A percentile compares a stretch with the other conserved stretches of the same genome.
Conservation (phyloP, 257 asterid genomes). For the Catharanthus roseus region DNA sequence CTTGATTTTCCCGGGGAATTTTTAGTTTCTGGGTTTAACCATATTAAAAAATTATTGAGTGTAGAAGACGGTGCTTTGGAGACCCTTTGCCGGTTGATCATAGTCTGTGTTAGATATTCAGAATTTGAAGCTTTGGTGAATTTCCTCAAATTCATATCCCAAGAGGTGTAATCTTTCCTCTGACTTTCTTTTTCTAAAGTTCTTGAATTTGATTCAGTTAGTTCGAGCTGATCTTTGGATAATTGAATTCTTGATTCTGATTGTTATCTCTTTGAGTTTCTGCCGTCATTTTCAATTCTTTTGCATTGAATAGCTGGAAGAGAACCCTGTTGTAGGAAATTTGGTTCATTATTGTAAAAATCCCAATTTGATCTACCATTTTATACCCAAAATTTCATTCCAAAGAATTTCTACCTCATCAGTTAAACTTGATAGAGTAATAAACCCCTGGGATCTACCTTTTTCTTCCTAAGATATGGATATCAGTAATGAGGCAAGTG, state of each 20-base stretch:
- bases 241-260: not conserved
- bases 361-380: not conserved
- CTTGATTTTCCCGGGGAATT: conserved; percentile 10
- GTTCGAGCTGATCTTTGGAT: not conserved
- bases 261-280: not conserved
- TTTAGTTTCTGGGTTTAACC: conserved; percentile 7
- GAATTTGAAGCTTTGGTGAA: conserved; percentile 7
- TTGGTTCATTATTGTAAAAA: not conserved
- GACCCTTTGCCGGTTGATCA: conserved; percentile 14
- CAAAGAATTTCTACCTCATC: not conserved
- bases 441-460: conserved; percentile 8
- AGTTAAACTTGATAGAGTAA: not conserved
- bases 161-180: conserved; percentile 12
- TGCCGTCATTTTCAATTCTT: not conserved
- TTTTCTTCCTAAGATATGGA: conserved; percentile 44
- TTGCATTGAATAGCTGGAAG: not conserved
- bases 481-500: conserved; percentile 82
- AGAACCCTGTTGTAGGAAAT: not conserved
- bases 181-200: not conserved
- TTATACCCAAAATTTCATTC: not conserved
- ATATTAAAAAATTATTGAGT: conserved; percentile 1
- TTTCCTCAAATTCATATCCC: conserved; percentile 1
- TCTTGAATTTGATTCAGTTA: conserved; percentile 1
- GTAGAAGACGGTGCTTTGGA: not conserved
- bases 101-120: not conserved